Conservation (phyloP, 192 early-diverging fungal species). For the Powellomyces hirtus region DNA sequence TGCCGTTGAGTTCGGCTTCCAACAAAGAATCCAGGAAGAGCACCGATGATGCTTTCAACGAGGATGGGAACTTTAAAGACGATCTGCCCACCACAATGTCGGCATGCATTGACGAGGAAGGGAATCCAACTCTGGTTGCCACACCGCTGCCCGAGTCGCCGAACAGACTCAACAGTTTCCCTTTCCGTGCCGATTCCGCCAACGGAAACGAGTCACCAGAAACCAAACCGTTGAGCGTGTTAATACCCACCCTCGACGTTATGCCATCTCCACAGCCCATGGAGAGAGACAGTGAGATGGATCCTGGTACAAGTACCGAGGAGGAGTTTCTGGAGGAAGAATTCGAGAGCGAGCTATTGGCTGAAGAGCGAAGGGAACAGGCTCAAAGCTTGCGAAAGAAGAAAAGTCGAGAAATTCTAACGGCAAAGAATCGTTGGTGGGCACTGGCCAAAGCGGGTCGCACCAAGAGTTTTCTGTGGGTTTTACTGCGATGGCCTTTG, state of each 20-base stretch:
- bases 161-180: too few species aligned
- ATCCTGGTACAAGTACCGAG: slow-evolving; percentile 19
- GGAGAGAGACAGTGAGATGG: slow-evolving; percentile 2
- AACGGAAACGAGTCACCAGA: background rate
- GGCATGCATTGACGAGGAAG: slow-evolving; percentile 4
- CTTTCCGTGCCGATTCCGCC: background rate
- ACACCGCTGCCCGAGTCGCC: too few species aligned
- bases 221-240: background rate
- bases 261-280: background rate
- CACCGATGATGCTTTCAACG: slow-evolving; percentile 16
- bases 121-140: slow-evolving; percentile 11
- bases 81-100: slow-evolving; percentile 4
- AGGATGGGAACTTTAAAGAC: slow-evolving; percentile 20
- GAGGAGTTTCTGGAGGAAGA: slow-evolving; percentile 26
- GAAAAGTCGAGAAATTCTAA: background rate
- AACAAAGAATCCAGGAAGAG: background rate
- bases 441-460: background rate
- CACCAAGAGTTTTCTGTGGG: slow-evolving; percentile 14
- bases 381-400: background rate
- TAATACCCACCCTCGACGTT: background rate
- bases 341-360: slow-evolving; percentile 22
- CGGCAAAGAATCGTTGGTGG: background rate
- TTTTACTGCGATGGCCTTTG: slow-evolving; percentile 28
- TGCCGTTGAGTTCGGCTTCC: background rate
- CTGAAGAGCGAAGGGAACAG: slow-evolving; percentile 7